These are phyloP conservation scores for Leccinum subtestaceum DNA, from an alignment of 768 basidiomycete species.

Conservation along the genomic window DNA sequence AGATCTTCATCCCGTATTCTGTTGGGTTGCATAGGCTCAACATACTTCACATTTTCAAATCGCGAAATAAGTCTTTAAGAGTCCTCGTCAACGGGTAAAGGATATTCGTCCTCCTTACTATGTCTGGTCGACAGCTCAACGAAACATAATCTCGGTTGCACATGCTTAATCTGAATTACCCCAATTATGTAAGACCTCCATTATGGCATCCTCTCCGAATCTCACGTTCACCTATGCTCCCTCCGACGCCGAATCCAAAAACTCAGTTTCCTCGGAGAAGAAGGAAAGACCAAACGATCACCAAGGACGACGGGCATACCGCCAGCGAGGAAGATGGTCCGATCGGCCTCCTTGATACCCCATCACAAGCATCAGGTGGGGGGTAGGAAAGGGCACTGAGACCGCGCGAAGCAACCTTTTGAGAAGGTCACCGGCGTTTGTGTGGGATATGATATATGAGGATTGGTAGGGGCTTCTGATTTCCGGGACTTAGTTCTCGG, in stretches of 20 bases:
- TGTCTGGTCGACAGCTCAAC: constrained; percentile 43
- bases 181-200: constrained; percentile 56
- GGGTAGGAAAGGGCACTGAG: no score
- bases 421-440: no score
- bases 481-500: no score
- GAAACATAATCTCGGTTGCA: constrained; percentile 54
- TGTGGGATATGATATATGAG: no score
- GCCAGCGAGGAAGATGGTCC: constrained; percentile 28
- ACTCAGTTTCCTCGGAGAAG: constrained; percentile 21
- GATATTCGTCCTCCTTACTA: constrained; percentile 5
- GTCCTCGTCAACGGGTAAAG: constrained; percentile 57
- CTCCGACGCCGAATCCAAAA: constrained; percentile 25
- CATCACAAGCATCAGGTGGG: constrained; percentile 6
- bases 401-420: no score
- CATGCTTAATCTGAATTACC: constrained; percentile 57
- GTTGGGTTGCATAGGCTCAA: no score
- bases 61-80: not conserved
- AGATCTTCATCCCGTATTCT: no score
- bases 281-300: constrained; percentile 22
- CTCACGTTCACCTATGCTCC: constrained; percentile 17
- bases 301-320: constrained; percentile 28
- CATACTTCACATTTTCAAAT: no score
- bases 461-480: no score
- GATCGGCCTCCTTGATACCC: constrained; percentile 18
- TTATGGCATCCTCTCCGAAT: constrained; percentile 53